These are phyloP conservation scores for Limnanthes douglasii DNA, from an alignment of 345 rosid species.

Conservation along the genomic window DNA sequence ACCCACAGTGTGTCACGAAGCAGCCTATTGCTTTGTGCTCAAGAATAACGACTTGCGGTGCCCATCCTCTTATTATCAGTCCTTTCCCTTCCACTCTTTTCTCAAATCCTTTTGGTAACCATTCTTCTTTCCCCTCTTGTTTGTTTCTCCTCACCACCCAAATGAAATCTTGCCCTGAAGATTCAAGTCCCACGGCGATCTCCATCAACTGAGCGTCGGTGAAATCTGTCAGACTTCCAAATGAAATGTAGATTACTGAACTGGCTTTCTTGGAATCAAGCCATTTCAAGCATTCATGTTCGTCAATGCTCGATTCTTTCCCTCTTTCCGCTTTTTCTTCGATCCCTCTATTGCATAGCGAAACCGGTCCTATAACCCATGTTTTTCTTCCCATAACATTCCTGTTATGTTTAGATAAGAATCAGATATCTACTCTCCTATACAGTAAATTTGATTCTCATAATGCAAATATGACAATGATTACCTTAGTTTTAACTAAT, in stretches of 20 bases:
- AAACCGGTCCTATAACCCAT: constrained; percentile 28
- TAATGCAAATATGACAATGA: too few relatives aligned
- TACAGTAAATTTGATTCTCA: too few relatives aligned
- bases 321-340: constrained; percentile 20
- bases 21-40: constrained; percentile 38
- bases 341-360: constrained; percentile 11
- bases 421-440: too few relatives aligned
- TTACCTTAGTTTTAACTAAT: too few relatives aligned
- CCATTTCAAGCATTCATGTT: constrained; percentile 26
- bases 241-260: constrained; percentile 26
- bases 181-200: constrained; percentile 25
- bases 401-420: too few relatives aligned
- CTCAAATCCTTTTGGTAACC: constrained; percentile 27
- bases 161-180: constrained; percentile 23
- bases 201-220: constrained; percentile 17
- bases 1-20: constrained; percentile 43
- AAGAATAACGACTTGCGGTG: constrained; percentile 43
- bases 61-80: constrained; percentile 44
- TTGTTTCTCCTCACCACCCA: constrained; percentile 25
- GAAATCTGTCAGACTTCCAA: constrained; percentile 24
- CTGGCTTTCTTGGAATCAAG: constrained; percentile 14
- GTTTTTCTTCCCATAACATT: constrained; percentile 19
- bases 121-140: constrained; percentile 16
- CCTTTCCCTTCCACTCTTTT: constrained; percentile 22
- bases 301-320: constrained; percentile 15